Base-by-base conservation (phyloP, 1,284 basidiomycete genomes). In the Sporisorium scitamineum region DNA sequence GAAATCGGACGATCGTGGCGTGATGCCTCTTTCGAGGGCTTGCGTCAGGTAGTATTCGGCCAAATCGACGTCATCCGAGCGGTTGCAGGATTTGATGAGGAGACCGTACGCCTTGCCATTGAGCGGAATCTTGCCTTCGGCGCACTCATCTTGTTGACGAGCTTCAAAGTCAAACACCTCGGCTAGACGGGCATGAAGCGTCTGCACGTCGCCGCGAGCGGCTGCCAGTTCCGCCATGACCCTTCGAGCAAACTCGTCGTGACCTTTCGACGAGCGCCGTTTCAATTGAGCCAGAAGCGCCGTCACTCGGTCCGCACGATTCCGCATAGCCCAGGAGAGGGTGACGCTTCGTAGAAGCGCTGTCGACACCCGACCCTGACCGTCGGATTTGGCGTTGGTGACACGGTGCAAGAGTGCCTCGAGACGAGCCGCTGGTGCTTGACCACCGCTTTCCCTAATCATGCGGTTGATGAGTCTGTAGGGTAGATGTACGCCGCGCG, bases 151-250 rank as follows among this genome's bases (percentile, higher is more conserved):
- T 10, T 5, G n/a, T 2, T 24, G 27, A n/a, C 26, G 47, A 18
- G 66, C 70, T 37, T 55, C 53, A 20, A 78, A 54, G 37, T 78
- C 78, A 57, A 56, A 53, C 4, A 10, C 5, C 29, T 67, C 47
- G 6, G 44, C 52, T 2, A 78, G 45, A 52, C 47, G 44, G 3
- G 54, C 63, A 20, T 61, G 26, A 9, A 69, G 48, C 9, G 37
- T 26, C 32, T 65, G 52, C 1, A 78, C n/a, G 22, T 80, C 71
- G 29, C 78, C 78, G 8, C 60, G 62, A 13, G 55, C 61, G 2
- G 69, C 72, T 5, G 54, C 58, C 8, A 75, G 51, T 22, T 70
- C 50, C 41, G 52, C 47, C 5, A 41, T 18, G 24, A 56, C 50
- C 5, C 8, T 9, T 9, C 34, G 50, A 22, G 50, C 16, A 44